Conservation (phyloP, 1,284 basidiomycete genomes). For the Cryptococcus sp. region DNA sequence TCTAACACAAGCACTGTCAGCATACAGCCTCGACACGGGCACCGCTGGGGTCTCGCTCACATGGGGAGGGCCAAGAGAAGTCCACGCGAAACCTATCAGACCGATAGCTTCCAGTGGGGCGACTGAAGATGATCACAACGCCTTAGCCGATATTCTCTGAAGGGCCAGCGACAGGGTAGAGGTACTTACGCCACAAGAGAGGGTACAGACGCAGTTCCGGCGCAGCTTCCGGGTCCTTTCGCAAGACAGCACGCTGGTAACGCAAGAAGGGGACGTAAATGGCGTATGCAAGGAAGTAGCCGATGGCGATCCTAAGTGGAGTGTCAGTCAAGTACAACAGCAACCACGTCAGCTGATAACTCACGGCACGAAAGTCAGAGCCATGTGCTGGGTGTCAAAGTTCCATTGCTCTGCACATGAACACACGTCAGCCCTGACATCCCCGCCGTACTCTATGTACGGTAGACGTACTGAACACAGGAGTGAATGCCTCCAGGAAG, state of each 20-base stretch:
- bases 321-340: neutral
- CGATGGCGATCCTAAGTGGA: constrained; percentile 39
- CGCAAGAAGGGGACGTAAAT: constrained; percentile 46
- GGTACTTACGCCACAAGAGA: constrained; percentile 41
- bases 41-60: constrained; percentile 1
- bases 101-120: constrained; percentile 49
- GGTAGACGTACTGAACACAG: constrained; percentile 31
- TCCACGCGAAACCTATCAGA: constrained; percentile 52
- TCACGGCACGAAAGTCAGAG: constrained; percentile 45
- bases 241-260: constrained; percentile 31
- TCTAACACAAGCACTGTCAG: neutral
- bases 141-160: neutral
- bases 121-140: constrained; percentile 7
- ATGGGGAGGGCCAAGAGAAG: constrained; percentile 43
- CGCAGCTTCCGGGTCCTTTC: constrained; percentile 28
- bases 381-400: constrained; percentile 43
- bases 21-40: too few relatives aligned
- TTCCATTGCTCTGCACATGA: too few relatives aligned
- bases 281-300: constrained; percentile 48
- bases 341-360: neutral
- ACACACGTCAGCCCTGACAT: too few relatives aligned
- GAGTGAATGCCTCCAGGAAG: constrained; percentile 49
- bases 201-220: constrained; percentile 50
- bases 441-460: neutral
- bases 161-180: neutral